Conservation (phyloP, 768 basidiomycete species). For the Trametes punicea region DNA sequence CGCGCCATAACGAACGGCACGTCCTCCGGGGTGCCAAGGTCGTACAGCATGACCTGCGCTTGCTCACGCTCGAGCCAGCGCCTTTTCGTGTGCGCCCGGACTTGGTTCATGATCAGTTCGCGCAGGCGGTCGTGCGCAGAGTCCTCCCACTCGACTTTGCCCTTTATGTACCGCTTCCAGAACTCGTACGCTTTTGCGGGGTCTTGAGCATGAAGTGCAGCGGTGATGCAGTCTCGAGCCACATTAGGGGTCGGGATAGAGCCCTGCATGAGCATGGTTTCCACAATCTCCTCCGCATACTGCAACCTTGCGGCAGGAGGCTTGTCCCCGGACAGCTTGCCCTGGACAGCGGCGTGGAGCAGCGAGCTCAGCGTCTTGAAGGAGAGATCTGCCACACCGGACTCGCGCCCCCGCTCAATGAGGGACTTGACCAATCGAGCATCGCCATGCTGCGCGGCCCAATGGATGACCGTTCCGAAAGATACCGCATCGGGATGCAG, state of each 20-base stretch:
- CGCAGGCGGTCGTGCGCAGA: slow-evolving; percentile 43
- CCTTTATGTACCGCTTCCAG: slow-evolving; percentile 48
- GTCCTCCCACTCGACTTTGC: slow-evolving; percentile 46
- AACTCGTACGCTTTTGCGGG: slow-evolving; percentile 55
- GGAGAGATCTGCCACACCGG: slow-evolving; percentile 37
- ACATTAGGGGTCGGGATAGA: slow-evolving; percentile 42
- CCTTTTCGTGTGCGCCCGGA: slow-evolving; percentile 30
- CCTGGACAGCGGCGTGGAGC: slow-evolving; percentile 39
- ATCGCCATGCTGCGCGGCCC: slow-evolving; percentile 47
- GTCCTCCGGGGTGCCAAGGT: slow-evolving; percentile 26
- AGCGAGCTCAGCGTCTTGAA: slow-evolving; percentile 49
- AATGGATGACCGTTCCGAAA: slow-evolving; percentile 61
- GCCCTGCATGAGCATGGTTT: slow-evolving; percentile 33
- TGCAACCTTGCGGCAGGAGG: slow-evolving; percentile 35
- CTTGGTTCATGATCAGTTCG: slow-evolving; percentile 34
- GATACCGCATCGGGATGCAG: slow-evolving; percentile 51
- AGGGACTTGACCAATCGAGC: slow-evolving; percentile 42
- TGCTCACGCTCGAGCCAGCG: slow-evolving; percentile 29
- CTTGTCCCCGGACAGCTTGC: slow-evolving; percentile 4
- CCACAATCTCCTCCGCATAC: slow-evolving; percentile 42
- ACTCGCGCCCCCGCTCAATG: slow-evolving; percentile 37
- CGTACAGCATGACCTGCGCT: slow-evolving; percentile 31
- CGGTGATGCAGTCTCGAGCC: slow-evolving; percentile 49
- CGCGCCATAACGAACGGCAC: neutral
- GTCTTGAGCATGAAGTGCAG: slow-evolving; percentile 47